These are phyloP conservation scores for Arachnomyces sp. DNA, from an alignment of 2,329 filamentous ascomycete genomes.

Conservation along the genomic window DNA sequence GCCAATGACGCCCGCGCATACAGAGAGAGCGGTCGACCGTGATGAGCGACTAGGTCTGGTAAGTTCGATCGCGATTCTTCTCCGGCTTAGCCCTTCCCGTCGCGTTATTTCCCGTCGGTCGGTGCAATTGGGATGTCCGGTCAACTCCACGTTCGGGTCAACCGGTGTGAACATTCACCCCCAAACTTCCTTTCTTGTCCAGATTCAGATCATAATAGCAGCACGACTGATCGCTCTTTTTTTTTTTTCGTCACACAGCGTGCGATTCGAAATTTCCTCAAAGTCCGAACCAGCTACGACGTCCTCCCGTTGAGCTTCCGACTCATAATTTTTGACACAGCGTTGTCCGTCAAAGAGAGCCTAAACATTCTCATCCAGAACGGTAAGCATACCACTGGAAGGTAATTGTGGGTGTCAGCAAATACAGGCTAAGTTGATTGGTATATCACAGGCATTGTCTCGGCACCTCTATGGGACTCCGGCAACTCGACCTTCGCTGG, in stretches of 20 bases:
- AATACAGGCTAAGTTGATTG: constrained; percentile 1
- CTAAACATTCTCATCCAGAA: constrained; percentile 93
- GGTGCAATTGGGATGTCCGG: no score
- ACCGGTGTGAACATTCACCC: not conserved
- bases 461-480: constrained; percentile 94
- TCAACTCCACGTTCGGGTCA: not conserved
- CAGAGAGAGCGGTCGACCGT: constrained; percentile 40
- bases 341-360: constrained; percentile 93
- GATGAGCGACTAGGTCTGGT: constrained; percentile 45
- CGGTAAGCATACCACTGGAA: constrained; percentile 46
- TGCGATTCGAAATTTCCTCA: constrained; percentile 90
- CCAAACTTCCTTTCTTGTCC: constrained; percentile 1
- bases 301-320: constrained; percentile 93
- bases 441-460: constrained; percentile 71
- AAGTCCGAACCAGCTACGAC: constrained; percentile 93
- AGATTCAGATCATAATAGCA: constrained; percentile 2
- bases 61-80: constrained; percentile 18
- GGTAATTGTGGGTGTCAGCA: not conserved
- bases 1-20: constrained; percentile 33
- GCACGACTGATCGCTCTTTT: constrained; percentile 7
- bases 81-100: constrained; percentile 4
- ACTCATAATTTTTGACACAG: constrained; percentile 90
- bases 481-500: constrained; percentile 88
- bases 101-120: constrained; percentile 1
- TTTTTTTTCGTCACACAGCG: constrained; percentile 48